Base-by-base conservation (phyloP, 139 green algal species). In the Picochlorum costavermella region DNA sequence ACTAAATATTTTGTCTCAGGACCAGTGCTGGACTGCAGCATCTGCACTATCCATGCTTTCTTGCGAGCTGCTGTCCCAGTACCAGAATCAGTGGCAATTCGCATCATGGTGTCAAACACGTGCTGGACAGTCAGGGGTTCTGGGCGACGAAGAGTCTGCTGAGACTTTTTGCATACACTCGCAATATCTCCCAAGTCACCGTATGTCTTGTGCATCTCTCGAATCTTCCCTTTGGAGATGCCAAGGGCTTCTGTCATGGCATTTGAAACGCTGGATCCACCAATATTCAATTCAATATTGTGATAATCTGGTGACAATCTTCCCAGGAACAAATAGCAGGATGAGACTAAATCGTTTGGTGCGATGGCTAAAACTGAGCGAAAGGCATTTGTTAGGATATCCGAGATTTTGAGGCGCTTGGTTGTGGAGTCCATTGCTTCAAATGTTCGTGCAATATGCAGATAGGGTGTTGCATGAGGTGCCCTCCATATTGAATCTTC, bases 101-200 rank as follows among this genome's bases (percentile, higher is more conserved):
- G 50, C 5, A 64, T 76, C 67, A 90, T 61, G 11, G 75, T 68
- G 2, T 55, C 60, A 46, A 81, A 85, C 10, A 95, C 80, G 1
- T 83, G 77, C 2, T 30, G 36, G 13, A 92, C 64, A 16, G 79
- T 88, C 29, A 96, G 75, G 5, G 85, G 84, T 10, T 59, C 48
- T 2, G 78, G 85, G 23, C 50, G n/a, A 4, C 69, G 30, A 43
- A 96, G 79, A 43, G 71, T 72, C 49, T 68, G 60, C 75, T 95
- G 88, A 11, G 64, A 85, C 43, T 74, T 67, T 20, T 80, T 76
- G 56, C 78, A 88, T 5, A 75, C 77, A 71, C 88, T 75, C 0
- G 86, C 87, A 28, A 93, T 84, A 66, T 95, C 88, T 0, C 89
- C 90, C 31, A 95, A 56, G 58, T 96, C 90, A 0, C 90, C 90